Conservation (phyloP, 495 filamentous ascomycete species). For the Penicillium chermesinum region DNA sequence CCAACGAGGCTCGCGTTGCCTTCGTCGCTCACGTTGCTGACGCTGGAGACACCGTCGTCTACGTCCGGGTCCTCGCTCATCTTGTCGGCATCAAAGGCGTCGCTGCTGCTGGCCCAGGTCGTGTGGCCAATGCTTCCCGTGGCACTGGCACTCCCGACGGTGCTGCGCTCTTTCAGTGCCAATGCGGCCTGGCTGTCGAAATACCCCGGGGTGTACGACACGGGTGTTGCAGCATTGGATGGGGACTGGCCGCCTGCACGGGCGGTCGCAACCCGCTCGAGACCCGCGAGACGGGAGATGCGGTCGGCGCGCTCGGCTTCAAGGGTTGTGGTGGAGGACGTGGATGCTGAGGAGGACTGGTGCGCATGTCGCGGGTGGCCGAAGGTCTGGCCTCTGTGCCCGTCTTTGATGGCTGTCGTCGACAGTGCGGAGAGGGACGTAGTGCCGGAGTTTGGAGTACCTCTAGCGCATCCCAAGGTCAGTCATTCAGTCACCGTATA, state of each 20-base stretch:
- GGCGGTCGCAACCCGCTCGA: constrained; percentile 70
- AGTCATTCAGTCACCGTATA: constrained; percentile 8
- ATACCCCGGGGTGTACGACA: constrained; percentile 47
- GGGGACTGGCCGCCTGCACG: constrained; percentile 44
- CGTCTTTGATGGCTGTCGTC: constrained; percentile 91
- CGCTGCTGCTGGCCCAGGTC: constrained; percentile 66
- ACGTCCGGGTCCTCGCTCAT: constrained; percentile 68
- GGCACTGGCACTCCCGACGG: constrained; percentile 78
- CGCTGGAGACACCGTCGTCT: constrained; percentile 55
- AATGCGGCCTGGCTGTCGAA: constrained; percentile 58
- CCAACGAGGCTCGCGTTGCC: constrained; percentile 69
- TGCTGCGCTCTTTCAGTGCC: constrained; percentile 63
- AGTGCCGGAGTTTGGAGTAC: constrained; percentile 85
- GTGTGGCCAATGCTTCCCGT: constrained; percentile 69
- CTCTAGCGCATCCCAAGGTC: constrained; percentile 44
- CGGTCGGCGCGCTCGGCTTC: constrained; percentile 91
- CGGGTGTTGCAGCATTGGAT: constrained; percentile 20
- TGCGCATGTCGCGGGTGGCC: constrained; percentile 54
- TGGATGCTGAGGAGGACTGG: constrained; percentile 43
- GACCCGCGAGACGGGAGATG: constrained; percentile 82
- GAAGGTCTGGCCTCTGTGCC: constrained; percentile 67
- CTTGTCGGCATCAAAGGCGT: constrained; percentile 57
- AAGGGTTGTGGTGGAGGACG: constrained; percentile 60
- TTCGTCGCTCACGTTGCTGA: constrained; percentile 77
- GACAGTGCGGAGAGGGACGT: constrained; percentile 82